These are phyloP conservation scores for Pleodorina starrii DNA, from an alignment of 139 green algal species.

Conservation along the genomic window DNA sequence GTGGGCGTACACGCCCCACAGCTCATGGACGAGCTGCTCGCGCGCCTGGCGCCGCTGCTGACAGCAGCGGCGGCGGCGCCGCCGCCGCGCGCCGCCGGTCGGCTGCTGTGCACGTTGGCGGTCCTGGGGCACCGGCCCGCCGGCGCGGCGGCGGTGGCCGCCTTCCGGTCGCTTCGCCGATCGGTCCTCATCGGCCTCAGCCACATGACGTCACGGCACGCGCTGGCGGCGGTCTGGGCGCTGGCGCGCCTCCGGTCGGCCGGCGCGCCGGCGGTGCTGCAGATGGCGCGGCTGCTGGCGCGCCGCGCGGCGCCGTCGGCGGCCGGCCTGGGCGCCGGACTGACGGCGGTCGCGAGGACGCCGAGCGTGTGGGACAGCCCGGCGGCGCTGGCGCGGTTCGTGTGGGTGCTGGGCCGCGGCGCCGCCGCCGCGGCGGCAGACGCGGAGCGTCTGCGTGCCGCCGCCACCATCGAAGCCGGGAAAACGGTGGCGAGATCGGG, in stretches of 20 bases:
- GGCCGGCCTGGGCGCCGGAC: background rate
- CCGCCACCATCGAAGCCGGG: too few species aligned
- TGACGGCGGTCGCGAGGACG: background rate
- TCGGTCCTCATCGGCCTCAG: background rate
- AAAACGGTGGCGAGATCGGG: too few species aligned
- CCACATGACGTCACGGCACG: background rate
- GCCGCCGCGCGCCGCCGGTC: background rate
- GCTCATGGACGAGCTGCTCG: slow-evolving; percentile 15
- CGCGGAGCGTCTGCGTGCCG: background rate
- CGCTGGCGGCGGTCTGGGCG: background rate
- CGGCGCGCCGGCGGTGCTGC: background rate
- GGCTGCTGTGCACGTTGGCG: background rate
- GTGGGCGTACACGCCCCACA: background rate
- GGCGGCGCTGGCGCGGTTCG: background rate
- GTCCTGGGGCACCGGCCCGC: background rate
- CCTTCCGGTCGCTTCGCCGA: background rate
- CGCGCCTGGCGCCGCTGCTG: background rate
- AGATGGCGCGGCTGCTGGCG: background rate
- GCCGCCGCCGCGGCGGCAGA: background rate
- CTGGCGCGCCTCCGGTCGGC: background rate
- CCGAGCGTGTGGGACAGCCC: background rate
- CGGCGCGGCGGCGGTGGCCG: background rate
- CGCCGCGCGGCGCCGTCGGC: background rate
- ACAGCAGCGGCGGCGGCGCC: background rate
- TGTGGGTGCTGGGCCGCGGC: slow-evolving; percentile 21